Base-by-base conservation (phyloP, 1,284 basidiomycete genomes). In the Apiotrichum laibachii region DNA sequence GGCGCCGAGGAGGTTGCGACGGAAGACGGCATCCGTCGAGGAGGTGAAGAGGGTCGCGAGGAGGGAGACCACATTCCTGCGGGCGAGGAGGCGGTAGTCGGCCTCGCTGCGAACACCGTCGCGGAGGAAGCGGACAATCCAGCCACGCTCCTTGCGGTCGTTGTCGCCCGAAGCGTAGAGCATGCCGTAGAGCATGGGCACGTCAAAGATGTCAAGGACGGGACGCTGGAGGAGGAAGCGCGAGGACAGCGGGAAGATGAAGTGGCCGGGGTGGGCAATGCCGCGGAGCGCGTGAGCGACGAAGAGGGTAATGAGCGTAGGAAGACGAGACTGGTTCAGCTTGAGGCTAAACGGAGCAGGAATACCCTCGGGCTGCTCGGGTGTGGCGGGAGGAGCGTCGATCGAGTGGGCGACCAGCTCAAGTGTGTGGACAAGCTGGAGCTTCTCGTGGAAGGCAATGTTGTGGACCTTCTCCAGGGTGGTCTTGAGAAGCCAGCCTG, bases 1-100 rank as follows among this genome's bases (percentile, higher is more conserved):
- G 1, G 90, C 82, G 85, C 90, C 59, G 12, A 59, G 56, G 46
- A 51, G 34, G 19, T 45, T 45, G 34, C 79, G 79, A 19, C 86
- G 82, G 68, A 88, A 76, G 0, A 77, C 55, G 0, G 72, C 64
- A 63, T 92, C 88, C 0, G 79, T 73, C 42, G 80, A 78, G 7
- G 84, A 83, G 62, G 89, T 86, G 74, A 87, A 92, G 53, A 94
- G 72, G 65, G 88, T 90, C 0, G 89, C 87, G 4, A 96, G 77
- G 34, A 95, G 80, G 61, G 92, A 89, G 88, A 90, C 93, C 0
- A 89, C 91, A 72, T 92, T 89, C 34, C 93, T 79, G 47, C 90
- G 81, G 67, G 86, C 86, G 60, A 94, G 79, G 1, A 92, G 83
- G 39, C 81, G 82, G 91, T 92, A 95, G 67, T 96, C 93, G 22